Evolutionary conservation across 2,329 filamentous ascomycete genomes (phyloP).

Genomic region (Colletotrichum musae): DNA sequence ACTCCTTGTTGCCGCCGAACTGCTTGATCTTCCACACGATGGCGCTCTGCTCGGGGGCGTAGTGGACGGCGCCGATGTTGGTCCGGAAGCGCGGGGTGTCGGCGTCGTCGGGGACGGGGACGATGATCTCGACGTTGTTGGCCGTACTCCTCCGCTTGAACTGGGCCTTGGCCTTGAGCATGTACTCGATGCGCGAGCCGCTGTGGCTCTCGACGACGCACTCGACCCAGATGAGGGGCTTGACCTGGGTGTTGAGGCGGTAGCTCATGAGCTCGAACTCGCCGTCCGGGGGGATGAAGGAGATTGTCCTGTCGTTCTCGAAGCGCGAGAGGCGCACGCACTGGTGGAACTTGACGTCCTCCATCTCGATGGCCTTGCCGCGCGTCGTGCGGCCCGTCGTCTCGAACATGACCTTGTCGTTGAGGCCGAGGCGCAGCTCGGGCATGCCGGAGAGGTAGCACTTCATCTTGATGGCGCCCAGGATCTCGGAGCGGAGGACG

Average conservation of each 20-base stretch:
- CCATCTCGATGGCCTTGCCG: conserved; percentile 99
- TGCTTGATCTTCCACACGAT: conserved; percentile 99
- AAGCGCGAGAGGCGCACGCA: conserved; percentile 96
- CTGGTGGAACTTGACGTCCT: conserved; percentile 99
- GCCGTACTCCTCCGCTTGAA: conserved; percentile 98
- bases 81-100: conserved; percentile 97
- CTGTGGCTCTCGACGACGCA: conserved; percentile 97
- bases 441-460: conserved; percentile 99
- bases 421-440: conserved; percentile 91
- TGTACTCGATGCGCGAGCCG: conserved; percentile 96
- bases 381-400: conserved; percentile 93
- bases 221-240: conserved; percentile 98
- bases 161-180: conserved; percentile 97
- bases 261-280: conserved; percentile 99
- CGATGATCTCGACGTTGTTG: conserved; percentile 98
- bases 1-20: conserved; percentile 98
- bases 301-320: conserved; percentile 98
- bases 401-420: conserved; percentile 99
- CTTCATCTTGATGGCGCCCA: conserved; percentile 99
- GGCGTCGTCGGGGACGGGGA: conserved; percentile 96
- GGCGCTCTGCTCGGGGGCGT: conserved; percentile 95
- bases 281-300: conserved; percentile 97
- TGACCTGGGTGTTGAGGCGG: conserved; percentile 97
- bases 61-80: conserved; percentile 97
- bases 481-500: conserved; percentile 94